Percentiles rank a stretch among this genome's conserved stretches.
These are phyloP conservation scores for Rhynchospora pubera DNA, from an alignment of 176 grass and related monocot genomes.

Conservation along the genomic window DNA sequence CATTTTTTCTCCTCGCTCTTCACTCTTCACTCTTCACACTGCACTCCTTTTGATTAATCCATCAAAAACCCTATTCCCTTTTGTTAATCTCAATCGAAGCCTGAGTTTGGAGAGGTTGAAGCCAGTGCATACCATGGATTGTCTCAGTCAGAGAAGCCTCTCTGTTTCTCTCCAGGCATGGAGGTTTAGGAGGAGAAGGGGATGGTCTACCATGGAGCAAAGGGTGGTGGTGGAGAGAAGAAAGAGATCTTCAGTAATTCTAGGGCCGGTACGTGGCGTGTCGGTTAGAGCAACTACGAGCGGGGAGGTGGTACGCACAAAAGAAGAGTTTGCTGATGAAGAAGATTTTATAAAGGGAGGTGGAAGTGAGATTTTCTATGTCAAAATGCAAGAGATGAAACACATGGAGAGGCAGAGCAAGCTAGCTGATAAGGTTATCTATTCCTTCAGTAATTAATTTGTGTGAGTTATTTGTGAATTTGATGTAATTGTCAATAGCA, in stretches of 20 bases:
- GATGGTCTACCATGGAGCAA: conserved; percentile 1
- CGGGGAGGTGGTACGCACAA: conserved; percentile 24
- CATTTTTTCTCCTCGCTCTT: conserved; percentile 4
- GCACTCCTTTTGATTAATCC: background rate
- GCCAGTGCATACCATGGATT: conserved; percentile 19
- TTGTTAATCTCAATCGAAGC: background rate
- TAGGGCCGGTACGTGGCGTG: conserved; percentile 27
- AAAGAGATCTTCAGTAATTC: background rate
- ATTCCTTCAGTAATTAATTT: background rate
- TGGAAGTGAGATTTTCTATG: conserved; percentile 76
- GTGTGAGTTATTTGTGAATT: background rate
- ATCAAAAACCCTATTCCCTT: conserved; percentile 1
- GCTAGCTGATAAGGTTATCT: conserved; percentile 63
- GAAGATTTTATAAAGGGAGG: conserved; percentile 91
- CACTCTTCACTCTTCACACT: background rate
- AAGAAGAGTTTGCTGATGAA: conserved; percentile 67
- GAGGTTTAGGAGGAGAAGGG: conserved; percentile 28
- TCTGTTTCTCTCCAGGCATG: conserved; percentile 48
- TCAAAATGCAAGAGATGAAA: conserved; percentile 88
- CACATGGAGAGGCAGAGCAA: conserved; percentile 79
- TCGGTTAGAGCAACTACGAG: conserved; percentile 41
- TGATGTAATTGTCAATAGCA: background rate
- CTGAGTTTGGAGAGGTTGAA: background rate
- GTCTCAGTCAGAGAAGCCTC: conserved; percentile 33
- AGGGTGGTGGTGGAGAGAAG: background rate